Evolutionary conservation across 768 basidiomycete genomes (phyloP).

Genomic region (Lepiota venenata): DNA sequence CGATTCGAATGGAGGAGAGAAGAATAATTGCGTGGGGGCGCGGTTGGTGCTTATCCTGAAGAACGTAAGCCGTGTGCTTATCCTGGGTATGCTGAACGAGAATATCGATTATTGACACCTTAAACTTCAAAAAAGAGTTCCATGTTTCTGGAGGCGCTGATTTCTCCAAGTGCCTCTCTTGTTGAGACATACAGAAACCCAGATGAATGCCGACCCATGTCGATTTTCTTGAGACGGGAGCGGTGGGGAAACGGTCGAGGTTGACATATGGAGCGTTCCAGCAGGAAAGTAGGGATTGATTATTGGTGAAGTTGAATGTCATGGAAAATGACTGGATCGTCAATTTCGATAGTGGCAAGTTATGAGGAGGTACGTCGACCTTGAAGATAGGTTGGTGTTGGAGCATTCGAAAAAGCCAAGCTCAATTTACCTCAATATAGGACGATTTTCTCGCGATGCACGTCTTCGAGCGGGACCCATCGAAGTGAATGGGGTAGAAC

Average conservation of each 20-base stretch:
- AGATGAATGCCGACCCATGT: slow-evolving; percentile 24
- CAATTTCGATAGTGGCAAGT: slow-evolving; percentile 13
- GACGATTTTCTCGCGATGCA: slow-evolving; percentile 53
- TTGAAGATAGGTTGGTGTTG: slow-evolving; percentile 17
- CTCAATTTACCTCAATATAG: slow-evolving; percentile 40
- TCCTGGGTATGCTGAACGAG: slow-evolving; percentile 14
- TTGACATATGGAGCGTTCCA: slow-evolving; percentile 31
- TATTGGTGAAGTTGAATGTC: not conserved
- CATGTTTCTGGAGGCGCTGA: slow-evolving; percentile 1
- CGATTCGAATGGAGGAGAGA: slow-evolving; percentile 42
- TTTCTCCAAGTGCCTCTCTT: slow-evolving; percentile 13
- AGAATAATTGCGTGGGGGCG: slow-evolving; percentile 40
- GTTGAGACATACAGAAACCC: slow-evolving; percentile 17
- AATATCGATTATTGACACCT: slow-evolving; percentile 18
- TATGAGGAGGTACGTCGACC: slow-evolving; percentile 23
- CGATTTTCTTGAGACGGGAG: slow-evolving; percentile 12
- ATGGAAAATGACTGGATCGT: slow-evolving; percentile 28
- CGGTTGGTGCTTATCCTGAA: not conserved
- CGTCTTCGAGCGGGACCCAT: slow-evolving; percentile 30
- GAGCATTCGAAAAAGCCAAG: slow-evolving; percentile 15
- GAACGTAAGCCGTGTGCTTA: not conserved
- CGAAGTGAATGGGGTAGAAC: slow-evolving; percentile 42
- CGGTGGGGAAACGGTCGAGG: slow-evolving; percentile 21
- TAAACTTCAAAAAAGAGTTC: slow-evolving; percentile 19
- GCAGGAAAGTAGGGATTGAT: slow-evolving; percentile 15